phyloP scores from a whole-genome alignment of 2,329 filamentous ascomycete species.

The Monosporascus sp. region DNA sequence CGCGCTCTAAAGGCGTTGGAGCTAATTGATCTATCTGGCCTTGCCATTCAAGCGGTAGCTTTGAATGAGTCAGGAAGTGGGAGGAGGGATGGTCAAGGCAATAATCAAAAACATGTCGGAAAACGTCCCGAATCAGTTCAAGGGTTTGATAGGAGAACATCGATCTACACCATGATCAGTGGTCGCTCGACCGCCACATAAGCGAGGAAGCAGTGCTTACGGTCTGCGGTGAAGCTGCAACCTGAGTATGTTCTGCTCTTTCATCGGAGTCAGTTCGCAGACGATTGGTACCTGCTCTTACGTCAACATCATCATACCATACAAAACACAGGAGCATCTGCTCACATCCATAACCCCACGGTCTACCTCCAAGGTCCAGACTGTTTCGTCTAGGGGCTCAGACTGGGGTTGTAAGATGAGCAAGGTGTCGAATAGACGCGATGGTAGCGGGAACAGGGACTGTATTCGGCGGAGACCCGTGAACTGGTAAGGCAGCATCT shows the following conservation, averaged over 20 bases:
- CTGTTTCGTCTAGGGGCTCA: conserved; percentile 46
- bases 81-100: conserved; percentile 27
- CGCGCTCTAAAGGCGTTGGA: conserved; percentile 2
- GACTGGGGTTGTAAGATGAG: conserved; percentile 68
- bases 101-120: conserved; percentile 18
- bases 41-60: conserved; percentile 14
- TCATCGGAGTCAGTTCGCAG: conserved; percentile 63
- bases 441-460: conserved; percentile 35
- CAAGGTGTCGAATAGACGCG: conserved; percentile 70
- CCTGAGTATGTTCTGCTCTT: conserved; percentile 44
- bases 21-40: conserved; percentile 19
- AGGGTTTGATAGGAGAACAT: conserved; percentile 16
- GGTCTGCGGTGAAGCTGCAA: conserved; percentile 60
- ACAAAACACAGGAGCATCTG: conserved; percentile 1
- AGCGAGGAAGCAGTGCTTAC: conserved; percentile 23
- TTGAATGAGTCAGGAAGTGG: conserved; percentile 8
- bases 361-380: conserved; percentile 56
- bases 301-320: conserved; percentile 10
- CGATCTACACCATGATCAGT: conserved; percentile 16
- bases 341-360: conserved; percentile 62
- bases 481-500: conserved; percentile 64
- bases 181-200: not conserved
- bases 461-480: conserved; percentile 71
- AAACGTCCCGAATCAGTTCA: conserved; percentile 22
- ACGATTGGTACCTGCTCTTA: conserved; percentile 59